phyloP scores from a whole-genome alignment of 805 yeast genomes.

The Brettanomyces bruxellensis region DNA sequence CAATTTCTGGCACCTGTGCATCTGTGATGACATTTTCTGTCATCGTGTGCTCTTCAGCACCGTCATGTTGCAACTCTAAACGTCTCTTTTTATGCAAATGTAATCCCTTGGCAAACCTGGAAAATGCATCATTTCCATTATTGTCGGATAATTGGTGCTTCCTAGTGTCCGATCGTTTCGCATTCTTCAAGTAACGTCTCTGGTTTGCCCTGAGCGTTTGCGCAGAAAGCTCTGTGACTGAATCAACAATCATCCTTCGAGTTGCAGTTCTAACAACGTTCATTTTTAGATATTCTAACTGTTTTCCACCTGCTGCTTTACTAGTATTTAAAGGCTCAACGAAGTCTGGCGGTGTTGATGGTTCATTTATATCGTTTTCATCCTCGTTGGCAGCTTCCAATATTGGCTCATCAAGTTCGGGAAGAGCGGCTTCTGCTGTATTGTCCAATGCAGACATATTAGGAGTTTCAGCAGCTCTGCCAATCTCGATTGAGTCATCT shows the following conservation, averaged over 20 bases:
- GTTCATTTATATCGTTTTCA: not conserved
- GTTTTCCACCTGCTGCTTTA: constrained; percentile 22
- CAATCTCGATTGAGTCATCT: constrained; percentile 44
- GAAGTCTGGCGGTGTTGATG: constrained; percentile 2
- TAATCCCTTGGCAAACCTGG: not conserved
- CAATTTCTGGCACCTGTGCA: not conserved
- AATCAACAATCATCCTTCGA: constrained; percentile 38
- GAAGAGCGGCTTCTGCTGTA: constrained; percentile 30
- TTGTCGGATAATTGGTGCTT: not conserved
- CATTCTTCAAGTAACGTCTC: constrained; percentile 8
- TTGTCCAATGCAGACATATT: constrained; percentile 16
- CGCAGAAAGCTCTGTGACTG: constrained; percentile 33
- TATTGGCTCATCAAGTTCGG: constrained; percentile 21
- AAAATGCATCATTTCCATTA: not conserved
- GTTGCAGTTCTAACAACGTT: constrained; percentile 41
- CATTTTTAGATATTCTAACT: constrained; percentile 23
- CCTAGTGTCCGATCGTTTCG: not conserved
- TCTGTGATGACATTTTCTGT: not conserved
- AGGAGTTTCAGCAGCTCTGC: constrained; percentile 31
- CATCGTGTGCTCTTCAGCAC: not conserved
- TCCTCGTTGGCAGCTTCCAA: constrained; percentile 10
- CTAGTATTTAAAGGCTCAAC: constrained; percentile 6
- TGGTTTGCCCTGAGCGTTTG: constrained; percentile 27
- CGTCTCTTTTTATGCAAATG: not conserved
- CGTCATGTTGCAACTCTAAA: not conserved